Conservation (phyloP, 495 filamentous ascomycete genomes). For the Talaromyces trachyspermus region DNA sequence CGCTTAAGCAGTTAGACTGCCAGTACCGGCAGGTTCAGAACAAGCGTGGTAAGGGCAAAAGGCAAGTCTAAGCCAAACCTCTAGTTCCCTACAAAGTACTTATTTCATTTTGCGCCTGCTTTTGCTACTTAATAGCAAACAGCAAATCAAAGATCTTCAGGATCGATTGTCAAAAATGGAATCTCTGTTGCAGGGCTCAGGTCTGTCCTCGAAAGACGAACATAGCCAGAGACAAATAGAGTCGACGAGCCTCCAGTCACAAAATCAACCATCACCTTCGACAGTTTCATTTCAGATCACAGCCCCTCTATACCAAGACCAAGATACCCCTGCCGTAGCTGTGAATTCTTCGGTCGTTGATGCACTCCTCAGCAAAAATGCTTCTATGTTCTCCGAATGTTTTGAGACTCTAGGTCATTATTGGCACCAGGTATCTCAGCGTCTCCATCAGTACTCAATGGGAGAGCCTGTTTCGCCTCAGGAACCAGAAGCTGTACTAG, state of each 20-base stretch:
- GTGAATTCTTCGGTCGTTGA: no score
- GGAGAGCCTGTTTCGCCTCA: neutral
- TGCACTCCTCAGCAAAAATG: neutral
- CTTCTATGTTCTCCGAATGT: neutral
- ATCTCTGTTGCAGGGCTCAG: neutral
- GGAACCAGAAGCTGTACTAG: neutral
- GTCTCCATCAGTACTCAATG: neutral
- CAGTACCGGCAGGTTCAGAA: neutral
- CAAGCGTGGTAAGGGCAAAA: neutral
- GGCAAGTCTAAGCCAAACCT: neutral
- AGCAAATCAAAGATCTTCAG: neutral
- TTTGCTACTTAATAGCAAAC: neutral
- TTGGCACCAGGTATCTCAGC: neutral
- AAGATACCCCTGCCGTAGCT: neutral
- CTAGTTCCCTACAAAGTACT: neutral
- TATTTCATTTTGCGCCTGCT: neutral
- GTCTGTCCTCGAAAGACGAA: neutral
- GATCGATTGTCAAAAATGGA: neutral
- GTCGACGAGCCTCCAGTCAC: no score
- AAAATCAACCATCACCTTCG: neutral
- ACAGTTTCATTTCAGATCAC: neutral
- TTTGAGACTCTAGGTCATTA: neutral
- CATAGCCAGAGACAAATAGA: neutral
- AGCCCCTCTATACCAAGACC: neutral
- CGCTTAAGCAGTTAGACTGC: neutral